Evolutionary conservation across 2,329 filamentous ascomycete genomes (phyloP), one percentile per base, ranked within the genome.

Genomic region (Talaromyces atroroseus): DNA sequence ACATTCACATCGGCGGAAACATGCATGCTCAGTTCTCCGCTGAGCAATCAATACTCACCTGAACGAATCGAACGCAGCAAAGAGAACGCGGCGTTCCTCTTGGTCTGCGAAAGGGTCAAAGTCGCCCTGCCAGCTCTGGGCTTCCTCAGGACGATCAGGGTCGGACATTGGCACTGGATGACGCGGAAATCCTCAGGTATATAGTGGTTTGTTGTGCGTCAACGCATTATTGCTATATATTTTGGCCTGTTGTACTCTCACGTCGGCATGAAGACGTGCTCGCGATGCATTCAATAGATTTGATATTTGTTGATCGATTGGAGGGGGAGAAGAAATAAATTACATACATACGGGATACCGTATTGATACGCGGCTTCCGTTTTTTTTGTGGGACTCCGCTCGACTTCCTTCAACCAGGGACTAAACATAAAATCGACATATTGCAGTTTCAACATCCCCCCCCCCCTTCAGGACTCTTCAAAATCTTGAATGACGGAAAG

Each of bases 51-150:
- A 38, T 38, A 80, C 87, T 74, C 78, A 96, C 91, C 86, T 81
- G 72, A 94, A 97, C 11, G 92, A 96, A 75, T 96, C 90, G 53
- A 97, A 74, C 2, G 91, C 87, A 51, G 85, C 86, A 70, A 89
- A 89, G 10, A 97, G 81, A 49, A 95, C 90, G 59, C 81, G 81
- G 49, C 85, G 78, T 74, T 99, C 92, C 61, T 95, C 90, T 0
- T 86, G 84, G 65, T 96, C 91, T 10, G 83, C 77, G 49, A 87
- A 78, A 16, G 83, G 81, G 57, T 87, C 82, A 61, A 85, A 84
- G 52, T 86, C 78, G 2, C 83, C 85, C 34, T 74, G 74, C 85
- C 85, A 88, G 50, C 61, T 65, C 44, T 53, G 54, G 24, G 44
- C 34, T 14, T 54, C 56, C 29, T 45, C 40, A 10, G 21, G 34